phyloP scores from a whole-genome alignment of 2,329 filamentous ascomycete genomes.

The Eutypa lata region DNA sequence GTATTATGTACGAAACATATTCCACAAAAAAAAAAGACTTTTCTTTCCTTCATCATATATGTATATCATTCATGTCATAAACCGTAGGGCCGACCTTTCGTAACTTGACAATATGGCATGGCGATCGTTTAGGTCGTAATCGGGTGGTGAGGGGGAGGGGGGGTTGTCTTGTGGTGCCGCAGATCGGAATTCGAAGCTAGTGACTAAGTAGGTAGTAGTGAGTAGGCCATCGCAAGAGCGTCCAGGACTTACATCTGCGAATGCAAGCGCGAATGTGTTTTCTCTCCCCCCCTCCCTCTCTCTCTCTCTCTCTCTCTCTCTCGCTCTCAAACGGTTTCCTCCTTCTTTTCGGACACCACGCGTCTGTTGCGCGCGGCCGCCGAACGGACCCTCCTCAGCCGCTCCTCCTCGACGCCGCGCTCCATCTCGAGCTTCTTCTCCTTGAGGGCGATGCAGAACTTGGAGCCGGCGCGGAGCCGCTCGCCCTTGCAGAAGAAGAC shows the following conservation, averaged over 20 bases:
- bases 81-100: too few relatives aligned
- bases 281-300: too few relatives aligned
- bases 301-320: too few relatives aligned
- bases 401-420: conserved; percentile 35
- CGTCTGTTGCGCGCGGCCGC: neutral
- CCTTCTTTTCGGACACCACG: conserved; percentile 5
- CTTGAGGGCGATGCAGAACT: conserved; percentile 60
- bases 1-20: neutral
- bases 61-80: too few relatives aligned
- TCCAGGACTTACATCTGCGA: neutral
- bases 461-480: conserved; percentile 52
- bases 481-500: conserved; percentile 54
- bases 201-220: neutral
- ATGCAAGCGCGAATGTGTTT: neutral
- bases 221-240: neutral
- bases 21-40: too few relatives aligned
- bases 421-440: conserved; percentile 47
- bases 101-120: too few relatives aligned
- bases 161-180: too few relatives aligned
- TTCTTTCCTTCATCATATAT: too few relatives aligned
- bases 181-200: neutral
- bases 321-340: conserved; percentile 1
- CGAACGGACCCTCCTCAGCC: conserved; percentile 8
- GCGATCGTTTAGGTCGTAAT: too few relatives aligned
- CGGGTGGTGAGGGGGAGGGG: too few relatives aligned